A percentile compares a stretch with the other conserved stretches of the same genome.
These are phyloP conservation scores for Sporisorium iseilematis-ciliati DNA, from an alignment of 1,284 basidiomycete species.

Conservation along the genomic window DNA sequence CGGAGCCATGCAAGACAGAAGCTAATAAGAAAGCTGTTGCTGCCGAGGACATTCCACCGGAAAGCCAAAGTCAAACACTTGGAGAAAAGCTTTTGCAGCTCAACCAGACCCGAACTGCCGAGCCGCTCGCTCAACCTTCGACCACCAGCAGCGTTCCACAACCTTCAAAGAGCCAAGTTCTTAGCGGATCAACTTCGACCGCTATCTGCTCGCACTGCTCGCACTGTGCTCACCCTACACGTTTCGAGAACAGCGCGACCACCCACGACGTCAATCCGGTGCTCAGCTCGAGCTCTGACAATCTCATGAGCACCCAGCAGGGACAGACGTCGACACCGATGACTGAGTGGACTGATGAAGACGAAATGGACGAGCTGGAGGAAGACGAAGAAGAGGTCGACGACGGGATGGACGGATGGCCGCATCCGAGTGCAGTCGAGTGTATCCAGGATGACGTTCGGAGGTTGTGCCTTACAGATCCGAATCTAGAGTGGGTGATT, in stretches of 20 bases:
- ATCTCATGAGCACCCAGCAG: background rate
- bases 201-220: conserved; percentile 1
- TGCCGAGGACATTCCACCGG: background rate
- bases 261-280: background rate
- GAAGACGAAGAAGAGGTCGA: conserved; percentile 6
- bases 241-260: background rate
- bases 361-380: background rate
- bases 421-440: conserved; percentile 26
- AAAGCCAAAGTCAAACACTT: conserved; percentile 18
- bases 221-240: background rate
- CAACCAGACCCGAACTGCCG: background rate
- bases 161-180: background rate
- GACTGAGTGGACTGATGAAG: background rate
- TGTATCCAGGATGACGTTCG: conserved; percentile 27
- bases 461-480: conserved; percentile 24
- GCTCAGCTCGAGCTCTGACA: conserved; percentile 9
- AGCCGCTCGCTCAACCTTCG: background rate
- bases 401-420: conserved; percentile 27
- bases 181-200: background rate
- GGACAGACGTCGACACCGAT: conserved; percentile 1
- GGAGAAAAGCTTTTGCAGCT: conserved; percentile 23
- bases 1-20: background rate
- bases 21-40: background rate
- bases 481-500: conserved; percentile 21
- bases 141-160: background rate